These are phyloP conservation scores for Colletotrichum nymphaeae DNA, from an alignment of 2,329 filamentous ascomycete genomes.

Conservation along the genomic window DNA sequence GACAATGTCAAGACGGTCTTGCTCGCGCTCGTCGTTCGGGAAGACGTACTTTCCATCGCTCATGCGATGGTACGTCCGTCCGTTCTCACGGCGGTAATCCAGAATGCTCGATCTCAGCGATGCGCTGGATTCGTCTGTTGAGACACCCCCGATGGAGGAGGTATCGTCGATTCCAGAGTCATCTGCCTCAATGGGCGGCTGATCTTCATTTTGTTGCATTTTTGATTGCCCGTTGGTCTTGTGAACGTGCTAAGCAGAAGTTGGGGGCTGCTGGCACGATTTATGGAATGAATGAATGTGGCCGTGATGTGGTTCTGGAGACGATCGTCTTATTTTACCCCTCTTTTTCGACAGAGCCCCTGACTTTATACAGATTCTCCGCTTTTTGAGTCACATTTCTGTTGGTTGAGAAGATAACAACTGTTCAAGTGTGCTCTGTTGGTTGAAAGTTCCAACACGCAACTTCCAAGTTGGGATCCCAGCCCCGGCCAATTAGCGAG, in stretches of 20 bases:
- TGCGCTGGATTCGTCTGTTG: neutral
- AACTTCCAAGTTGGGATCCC: neutral
- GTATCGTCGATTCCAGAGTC: neutral
- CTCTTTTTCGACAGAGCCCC: neutral
- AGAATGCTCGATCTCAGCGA: slow-evolving; percentile 33
- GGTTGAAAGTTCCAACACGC: neutral
- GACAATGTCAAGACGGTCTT: slow-evolving; percentile 45
- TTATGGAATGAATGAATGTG: neutral
- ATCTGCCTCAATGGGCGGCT: neutral
- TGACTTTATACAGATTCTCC: neutral
- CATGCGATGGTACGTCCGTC: slow-evolving; percentile 35
- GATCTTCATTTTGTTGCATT: neutral
- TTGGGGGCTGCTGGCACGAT: no score
- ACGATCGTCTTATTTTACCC: neutral
- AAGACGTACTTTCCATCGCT: slow-evolving; percentile 43
- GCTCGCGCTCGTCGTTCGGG: slow-evolving; percentile 40
- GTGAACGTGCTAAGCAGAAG: neutral
- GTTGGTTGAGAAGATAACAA: neutral
- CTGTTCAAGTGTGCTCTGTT: neutral
- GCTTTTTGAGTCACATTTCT: neutral
- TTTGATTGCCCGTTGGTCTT: neutral
- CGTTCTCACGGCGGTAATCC: slow-evolving; percentile 32
- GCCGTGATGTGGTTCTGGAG: neutral
- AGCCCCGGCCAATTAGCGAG: neutral
- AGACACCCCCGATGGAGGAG: neutral